These are phyloP conservation scores for Candida anutae DNA, from an alignment of 1,139 yeast genomes.

Conservation along the genomic window DNA sequence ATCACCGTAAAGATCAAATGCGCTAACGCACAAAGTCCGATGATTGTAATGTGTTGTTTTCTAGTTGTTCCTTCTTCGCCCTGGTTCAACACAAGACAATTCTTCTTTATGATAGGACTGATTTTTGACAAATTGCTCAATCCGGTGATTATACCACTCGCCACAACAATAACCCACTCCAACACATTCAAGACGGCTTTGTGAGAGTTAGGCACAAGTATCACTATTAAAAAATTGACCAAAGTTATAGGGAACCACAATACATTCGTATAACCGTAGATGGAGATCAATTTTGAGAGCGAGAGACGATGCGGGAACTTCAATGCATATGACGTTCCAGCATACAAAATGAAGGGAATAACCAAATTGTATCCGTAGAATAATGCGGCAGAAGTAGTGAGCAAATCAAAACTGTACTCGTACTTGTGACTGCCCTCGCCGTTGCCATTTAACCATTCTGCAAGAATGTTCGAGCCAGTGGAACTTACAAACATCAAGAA, in stretches of 20 bases:
- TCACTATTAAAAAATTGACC: constrained; percentile 41
- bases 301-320: constrained; percentile 35
- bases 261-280: constrained; percentile 73
- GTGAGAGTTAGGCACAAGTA: constrained; percentile 33
- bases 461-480: constrained; percentile 40
- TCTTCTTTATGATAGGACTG: constrained; percentile 32
- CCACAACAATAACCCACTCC: constrained; percentile 41
- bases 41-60: constrained; percentile 12
- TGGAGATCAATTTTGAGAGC: constrained; percentile 40
- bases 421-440: constrained; percentile 33
- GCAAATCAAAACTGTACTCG: constrained; percentile 52
- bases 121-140: constrained; percentile 37
- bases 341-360: constrained; percentile 50
- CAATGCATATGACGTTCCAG: constrained; percentile 35
- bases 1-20: constrained; percentile 39
- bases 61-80: constrained; percentile 16
- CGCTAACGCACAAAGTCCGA: constrained; percentile 24
- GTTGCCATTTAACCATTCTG: constrained; percentile 38
- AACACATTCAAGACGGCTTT: constrained; percentile 24
- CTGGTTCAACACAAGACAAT: constrained; percentile 22
- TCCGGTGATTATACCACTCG: constrained; percentile 43
- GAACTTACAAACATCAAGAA: constrained; percentile 67
- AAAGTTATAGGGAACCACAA: constrained; percentile 76
- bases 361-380: constrained; percentile 67
- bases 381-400: constrained; percentile 57